These are phyloP conservation scores for Rhizopogon rudus DNA, from an alignment of 768 basidiomycete genomes.

Conservation along the genomic window DNA sequence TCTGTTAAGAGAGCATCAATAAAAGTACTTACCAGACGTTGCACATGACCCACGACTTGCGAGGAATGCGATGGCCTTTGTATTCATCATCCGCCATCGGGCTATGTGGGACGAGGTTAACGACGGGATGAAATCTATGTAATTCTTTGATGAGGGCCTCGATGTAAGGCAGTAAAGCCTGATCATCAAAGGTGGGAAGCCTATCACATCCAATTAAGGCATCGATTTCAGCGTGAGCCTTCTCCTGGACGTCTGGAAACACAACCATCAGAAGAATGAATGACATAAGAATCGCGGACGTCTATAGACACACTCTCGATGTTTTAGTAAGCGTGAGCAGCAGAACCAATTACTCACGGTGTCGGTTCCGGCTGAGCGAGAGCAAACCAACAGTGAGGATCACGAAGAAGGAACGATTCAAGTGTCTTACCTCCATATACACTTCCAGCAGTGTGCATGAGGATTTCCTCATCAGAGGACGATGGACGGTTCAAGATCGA, in stretches of 20 bases:
- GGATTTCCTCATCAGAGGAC: too few relatives aligned
- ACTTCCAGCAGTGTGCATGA: too few relatives aligned
- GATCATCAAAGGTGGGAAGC: constrained; percentile 20
- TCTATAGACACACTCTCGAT: background rate
- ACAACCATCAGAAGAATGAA: constrained; percentile 14
- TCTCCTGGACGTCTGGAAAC: constrained; percentile 17
- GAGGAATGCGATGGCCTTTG: constrained; percentile 7
- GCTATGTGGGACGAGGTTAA: constrained; percentile 14
- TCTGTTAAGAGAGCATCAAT: background rate
- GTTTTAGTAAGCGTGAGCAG: background rate
- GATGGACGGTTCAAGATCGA: background rate
- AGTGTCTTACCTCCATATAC: too few relatives aligned
- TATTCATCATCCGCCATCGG: constrained; percentile 8
- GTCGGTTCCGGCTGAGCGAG: constrained; percentile 6
- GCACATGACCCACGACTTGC: constrained; percentile 9
- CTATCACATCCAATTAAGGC: constrained; percentile 15
- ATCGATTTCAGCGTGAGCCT: constrained; percentile 21
- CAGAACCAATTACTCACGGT: constrained; percentile 2
- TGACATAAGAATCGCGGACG: constrained; percentile 2
- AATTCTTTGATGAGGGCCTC: constrained; percentile 20
- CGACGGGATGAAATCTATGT: constrained; percentile 11
- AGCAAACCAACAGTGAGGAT: background rate
- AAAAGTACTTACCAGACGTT: constrained; percentile 7
- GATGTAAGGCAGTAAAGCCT: constrained; percentile 20
- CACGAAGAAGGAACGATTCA: too few relatives aligned